Percentiles rank a stretch among this genome's conserved stretches.
Conservation (phyloP, 345 rosid genomes). For the Lepidium aucheri region DNA sequence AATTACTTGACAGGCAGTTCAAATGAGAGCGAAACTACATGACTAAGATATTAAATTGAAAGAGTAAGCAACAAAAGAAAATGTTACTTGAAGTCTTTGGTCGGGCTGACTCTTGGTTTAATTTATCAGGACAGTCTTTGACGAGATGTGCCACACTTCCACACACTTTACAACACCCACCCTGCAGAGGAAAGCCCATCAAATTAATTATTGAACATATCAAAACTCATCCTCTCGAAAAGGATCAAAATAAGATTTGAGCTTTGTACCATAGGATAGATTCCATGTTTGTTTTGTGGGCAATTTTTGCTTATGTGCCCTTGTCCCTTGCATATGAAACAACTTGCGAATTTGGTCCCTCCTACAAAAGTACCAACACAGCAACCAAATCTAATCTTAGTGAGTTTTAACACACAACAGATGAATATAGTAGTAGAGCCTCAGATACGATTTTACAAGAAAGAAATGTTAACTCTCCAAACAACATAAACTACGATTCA, state of each 20-base stretch:
- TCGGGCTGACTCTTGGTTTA: constrained; percentile 23
- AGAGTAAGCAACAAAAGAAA: constrained; percentile 1
- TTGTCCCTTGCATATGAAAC: constrained; percentile 72
- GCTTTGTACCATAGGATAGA: constrained; percentile 81
- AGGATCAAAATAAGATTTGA: neutral
- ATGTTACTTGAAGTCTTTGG: constrained; percentile 32
- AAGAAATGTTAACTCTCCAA: neutral
- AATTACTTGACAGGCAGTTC: neutral
- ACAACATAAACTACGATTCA: neutral
- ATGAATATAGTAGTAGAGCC: neutral
- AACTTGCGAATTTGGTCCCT: constrained; percentile 80
- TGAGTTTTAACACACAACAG: neutral
- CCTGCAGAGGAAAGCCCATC: constrained; percentile 34
- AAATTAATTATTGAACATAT: neutral
- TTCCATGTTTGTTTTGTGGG: constrained; percentile 71
- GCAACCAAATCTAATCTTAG: neutral
- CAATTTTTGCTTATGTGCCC: constrained; percentile 95
- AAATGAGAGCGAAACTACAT: neutral
- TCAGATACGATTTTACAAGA: neutral
- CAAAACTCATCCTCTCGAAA: neutral
- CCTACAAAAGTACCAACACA: constrained; percentile 35
- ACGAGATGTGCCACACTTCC: constrained; percentile 91
- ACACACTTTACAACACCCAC: constrained; percentile 92
- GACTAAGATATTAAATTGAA: neutral
- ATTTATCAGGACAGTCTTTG: constrained; percentile 81